Base-by-base conservation (phyloP, 768 basidiomycete genomes). In the Porpolomopsis calyptriformis region DNA sequence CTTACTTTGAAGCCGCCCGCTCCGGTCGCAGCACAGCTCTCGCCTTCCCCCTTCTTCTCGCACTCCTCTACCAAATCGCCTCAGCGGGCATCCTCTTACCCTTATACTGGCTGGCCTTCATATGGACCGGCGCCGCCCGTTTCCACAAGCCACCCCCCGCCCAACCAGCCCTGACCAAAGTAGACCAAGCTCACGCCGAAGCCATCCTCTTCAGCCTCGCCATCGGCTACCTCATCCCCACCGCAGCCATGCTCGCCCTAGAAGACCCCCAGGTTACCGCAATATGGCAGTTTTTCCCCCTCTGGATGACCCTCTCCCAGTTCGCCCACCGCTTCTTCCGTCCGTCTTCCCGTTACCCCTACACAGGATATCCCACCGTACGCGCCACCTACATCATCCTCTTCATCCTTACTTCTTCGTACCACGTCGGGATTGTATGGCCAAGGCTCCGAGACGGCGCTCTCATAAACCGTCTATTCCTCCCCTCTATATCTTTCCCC, bases 251-350 rank as follows among this genome's bases (percentile, higher is more conserved):
- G 66, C 40, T 78, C 48, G 24, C 63, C 37, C 46, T 74, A 22
- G 54, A 60, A 20, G 69, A 70, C 42, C 64, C 72, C 0, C 50
- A 51, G 38, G 56, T 76, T 36, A 77, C 74, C 11, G 72, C 71
- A 8, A 58, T 71, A 25, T 80, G 77, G 77, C 77, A 78, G 50
- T 50, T 64, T 22, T 77, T 71, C 49, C 77, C 78, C 7, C 25
- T 71, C n/a, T 62, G 64, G 49, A 58, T 73, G 34, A 65, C 66
- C n/a, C 2, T 73, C n/a, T 67, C 70, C 1, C 59, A 66, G 23
- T 52, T 54, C 6, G 38, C 52, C 0, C 71, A 80, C 51, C 60
- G 70, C 12, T 33, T 66, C 33, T 51, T 72, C 43, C 67, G 72
- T 19, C 64, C 63, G n/a, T 45, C 62, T 4, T 57, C 61, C 2